Percentiles rank a stretch among this genome's conserved stretches.
phyloP scores from a whole-genome alignment of 768 basidiomycete genomes.

The Pisolithus sp. region DNA sequence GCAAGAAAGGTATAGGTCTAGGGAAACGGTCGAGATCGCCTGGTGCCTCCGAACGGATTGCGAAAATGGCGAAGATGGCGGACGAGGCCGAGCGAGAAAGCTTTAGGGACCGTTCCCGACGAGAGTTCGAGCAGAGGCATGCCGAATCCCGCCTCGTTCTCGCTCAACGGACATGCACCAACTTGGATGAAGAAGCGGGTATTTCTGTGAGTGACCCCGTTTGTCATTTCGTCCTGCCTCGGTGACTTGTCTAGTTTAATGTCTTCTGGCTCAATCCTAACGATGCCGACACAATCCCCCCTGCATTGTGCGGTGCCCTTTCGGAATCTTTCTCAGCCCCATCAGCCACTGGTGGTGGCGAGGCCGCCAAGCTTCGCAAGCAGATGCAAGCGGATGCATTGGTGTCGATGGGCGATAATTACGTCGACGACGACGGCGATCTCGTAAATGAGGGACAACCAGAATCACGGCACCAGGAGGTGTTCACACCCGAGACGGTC shows the following conservation, averaged over 20 bases:
- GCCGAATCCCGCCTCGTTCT: slow-evolving; percentile 65
- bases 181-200: slow-evolving; percentile 69
- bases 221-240: slow-evolving; percentile 5
- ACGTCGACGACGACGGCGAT: slow-evolving; percentile 35
- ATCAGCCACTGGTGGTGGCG: slow-evolving; percentile 7
- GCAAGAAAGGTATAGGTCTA: slow-evolving; percentile 70
- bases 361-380: slow-evolving; percentile 48
- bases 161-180: slow-evolving; percentile 68
- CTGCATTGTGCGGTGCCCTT: slow-evolving; percentile 55
- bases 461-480: slow-evolving; percentile 19
- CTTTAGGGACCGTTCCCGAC: slow-evolving; percentile 65
- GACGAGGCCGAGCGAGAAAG: slow-evolving; percentile 46
- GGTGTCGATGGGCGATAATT: slow-evolving; percentile 33
- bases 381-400: slow-evolving; percentile 77
- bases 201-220: slow-evolving; percentile 34
- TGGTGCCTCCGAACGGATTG: slow-evolving; percentile 52
- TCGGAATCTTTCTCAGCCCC: slow-evolving; percentile 16
- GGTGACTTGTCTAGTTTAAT: slow-evolving; percentile 54
- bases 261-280: slow-evolving; percentile 72
- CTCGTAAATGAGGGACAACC: slow-evolving; percentile 12
- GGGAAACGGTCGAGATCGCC: slow-evolving; percentile 68
- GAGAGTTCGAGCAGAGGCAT: slow-evolving; percentile 70
- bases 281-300: slow-evolving; percentile 58
- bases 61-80: slow-evolving; percentile 64
- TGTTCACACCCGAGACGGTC: slow-evolving; percentile 48